Evolutionary conservation across 768 basidiomycete genomes (phyloP), one percentile per base, ranked within the genome.

Genomic region (Russula dissimulans): DNA sequence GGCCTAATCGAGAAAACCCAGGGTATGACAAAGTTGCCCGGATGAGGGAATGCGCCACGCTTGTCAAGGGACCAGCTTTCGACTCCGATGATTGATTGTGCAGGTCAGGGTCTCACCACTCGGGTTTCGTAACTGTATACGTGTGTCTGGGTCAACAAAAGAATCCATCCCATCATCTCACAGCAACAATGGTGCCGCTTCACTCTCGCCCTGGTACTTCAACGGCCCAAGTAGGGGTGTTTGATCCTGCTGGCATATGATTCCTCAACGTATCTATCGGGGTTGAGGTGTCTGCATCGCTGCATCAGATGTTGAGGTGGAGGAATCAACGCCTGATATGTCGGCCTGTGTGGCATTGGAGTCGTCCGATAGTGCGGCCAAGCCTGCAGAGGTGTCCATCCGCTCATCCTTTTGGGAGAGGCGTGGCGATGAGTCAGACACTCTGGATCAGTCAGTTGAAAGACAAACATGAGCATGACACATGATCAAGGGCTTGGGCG

Each of bases 151-250:
- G n/a, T n/a, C n/a, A n/a, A n/a, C n/a, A n/a, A n/a, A n/a, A n/a
- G n/a, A n/a, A n/a, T n/a, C n/a, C n/a, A n/a, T n/a, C n/a, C n/a
- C n/a, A n/a, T n/a, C 15, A 64, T 86, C 84, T 84, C 85, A 86
- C 26, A 78, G 79, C 87, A 57, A 89, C 81, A 62, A 90, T 78
- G 2, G 88, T 91, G 10, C 87, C 87, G 62, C 86, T 87, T 47
- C 88, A 81, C 64, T 89, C 87, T 31, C 89, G 76, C 45, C 73
- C 75, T 5, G 80, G 69, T n/a, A 84, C 76, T 18, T 84, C 70
- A 44, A 84, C 82, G n/a, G 80, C 72, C 0, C 81, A 78, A 0
- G 82, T 84, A 11, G n/a, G n/a, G n/a, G n/a, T n/a, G n/a, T n/a
- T n/a, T n/a, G n/a, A n/a, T n/a, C n/a, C n/a, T n/a, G n/a, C 71